phyloP scores from a whole-genome alignment of 129 eudicot genomes.

The Flaveria brownii region DNA sequence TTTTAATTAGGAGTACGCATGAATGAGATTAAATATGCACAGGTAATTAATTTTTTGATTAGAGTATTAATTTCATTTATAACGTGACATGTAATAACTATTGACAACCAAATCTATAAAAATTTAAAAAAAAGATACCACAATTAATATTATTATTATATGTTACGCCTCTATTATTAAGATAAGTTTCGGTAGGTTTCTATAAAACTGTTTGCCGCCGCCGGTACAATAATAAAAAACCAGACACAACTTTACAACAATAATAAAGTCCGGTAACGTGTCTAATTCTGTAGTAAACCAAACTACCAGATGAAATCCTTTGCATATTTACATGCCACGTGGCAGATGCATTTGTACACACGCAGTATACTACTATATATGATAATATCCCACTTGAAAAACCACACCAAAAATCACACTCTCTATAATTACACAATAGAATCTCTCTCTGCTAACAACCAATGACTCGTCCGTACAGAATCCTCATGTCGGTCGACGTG shows the following conservation, averaged over 20 bases:
- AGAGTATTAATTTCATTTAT: too few species aligned
- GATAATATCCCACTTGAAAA: too few species aligned
- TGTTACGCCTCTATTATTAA: background rate
- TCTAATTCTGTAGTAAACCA: background rate
- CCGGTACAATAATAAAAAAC: background rate
- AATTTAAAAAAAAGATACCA: too few species aligned
- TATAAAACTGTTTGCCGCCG: background rate
- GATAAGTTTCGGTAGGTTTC: background rate
- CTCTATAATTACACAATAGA: too few species aligned
- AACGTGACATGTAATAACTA: too few species aligned
- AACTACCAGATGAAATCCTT: background rate
- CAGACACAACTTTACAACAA: background rate
- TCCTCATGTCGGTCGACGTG: slow-evolving; percentile 18
- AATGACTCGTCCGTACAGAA: slow-evolving; percentile 42
- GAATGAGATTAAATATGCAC: too few species aligned
- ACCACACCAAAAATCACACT: too few species aligned
- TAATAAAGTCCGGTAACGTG: background rate
- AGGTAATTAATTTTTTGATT: too few species aligned
- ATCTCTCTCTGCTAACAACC: too few species aligned
- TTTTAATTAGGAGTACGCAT: too few species aligned
- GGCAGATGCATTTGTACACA: background rate
- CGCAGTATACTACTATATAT: background rate
- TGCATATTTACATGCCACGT: slow-evolving; percentile 5
- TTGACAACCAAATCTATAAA: too few species aligned
- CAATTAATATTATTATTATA: too few species aligned